phyloP scores from a whole-genome alignment of 768 basidiomycete genomes.

The Suillus decipiens region DNA sequence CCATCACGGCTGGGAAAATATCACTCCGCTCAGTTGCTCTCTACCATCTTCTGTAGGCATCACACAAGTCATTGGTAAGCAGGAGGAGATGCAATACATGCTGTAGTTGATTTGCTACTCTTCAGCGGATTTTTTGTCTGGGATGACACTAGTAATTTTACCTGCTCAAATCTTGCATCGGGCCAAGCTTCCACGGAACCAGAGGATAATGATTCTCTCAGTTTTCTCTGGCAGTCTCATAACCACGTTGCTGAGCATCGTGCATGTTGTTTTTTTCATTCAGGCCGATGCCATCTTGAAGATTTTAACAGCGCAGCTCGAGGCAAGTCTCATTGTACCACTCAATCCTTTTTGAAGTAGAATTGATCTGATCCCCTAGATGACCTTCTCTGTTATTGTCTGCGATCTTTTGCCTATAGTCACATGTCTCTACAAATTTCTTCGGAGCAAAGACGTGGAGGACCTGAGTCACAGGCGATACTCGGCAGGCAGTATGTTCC shows the following conservation, averaged over 20 bases:
- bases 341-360: neutral
- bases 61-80: conserved; percentile 12
- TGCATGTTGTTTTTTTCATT: conserved; percentile 13
- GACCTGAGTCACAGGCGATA: conserved; percentile 2
- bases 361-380: conserved; percentile 14
- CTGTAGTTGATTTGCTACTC: neutral
- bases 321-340: conserved; percentile 14
- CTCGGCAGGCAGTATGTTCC: conserved; percentile 3
- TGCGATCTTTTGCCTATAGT: conserved; percentile 22
- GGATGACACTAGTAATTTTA: conserved; percentile 15
- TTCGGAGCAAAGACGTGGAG: conserved; percentile 11
- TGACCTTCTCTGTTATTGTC: conserved; percentile 17
- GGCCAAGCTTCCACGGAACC: conserved; percentile 12
- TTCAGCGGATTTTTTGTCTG: conserved; percentile 26
- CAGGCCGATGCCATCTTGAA: conserved; percentile 8
- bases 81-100: neutral
- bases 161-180: conserved; percentile 15
- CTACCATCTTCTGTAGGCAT: conserved; percentile 7
- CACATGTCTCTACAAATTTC: conserved; percentile 14
- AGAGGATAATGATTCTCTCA: conserved; percentile 11
- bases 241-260: conserved; percentile 11
- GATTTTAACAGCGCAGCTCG: conserved; percentile 14
- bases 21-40: conserved; percentile 6
- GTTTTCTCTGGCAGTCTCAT: conserved; percentile 15
- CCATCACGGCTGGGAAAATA: conserved; percentile 6